These are phyloP conservation scores for Coemansia sp. DNA, from an alignment of 192 early-diverging fungal genomes.

Conservation along the genomic window DNA sequence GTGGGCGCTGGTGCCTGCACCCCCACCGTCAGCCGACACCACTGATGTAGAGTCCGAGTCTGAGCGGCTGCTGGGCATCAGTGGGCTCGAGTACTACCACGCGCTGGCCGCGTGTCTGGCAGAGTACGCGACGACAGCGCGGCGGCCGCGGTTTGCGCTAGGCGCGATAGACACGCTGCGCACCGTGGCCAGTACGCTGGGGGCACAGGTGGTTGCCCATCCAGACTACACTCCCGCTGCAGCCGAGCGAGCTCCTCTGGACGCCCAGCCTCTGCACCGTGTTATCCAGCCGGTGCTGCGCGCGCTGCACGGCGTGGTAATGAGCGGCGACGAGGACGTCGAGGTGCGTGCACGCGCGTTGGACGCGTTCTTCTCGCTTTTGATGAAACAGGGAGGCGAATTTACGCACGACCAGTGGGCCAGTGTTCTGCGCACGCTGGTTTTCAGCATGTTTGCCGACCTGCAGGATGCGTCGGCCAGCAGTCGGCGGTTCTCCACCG, in stretches of 20 bases:
- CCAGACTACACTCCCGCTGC: conserved; percentile 2
- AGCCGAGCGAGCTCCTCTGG: conserved; percentile 22
- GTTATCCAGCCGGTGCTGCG: conserved; percentile 89
- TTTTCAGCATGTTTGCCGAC: conserved; percentile 91
- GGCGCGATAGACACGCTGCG: conserved; percentile 45
- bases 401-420: conserved; percentile 83
- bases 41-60: not conserved
- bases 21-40: not conserved
- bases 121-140: conserved; percentile 31
- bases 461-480: conserved; percentile 57
- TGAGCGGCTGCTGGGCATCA: not conserved
- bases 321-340: conserved; percentile 85
- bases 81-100: conserved; percentile 47
- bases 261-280: conserved; percentile 62
- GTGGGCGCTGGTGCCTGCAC: conserved; percentile 22
- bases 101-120: conserved; percentile 46
- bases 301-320: conserved; percentile 83
- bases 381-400: conserved; percentile 70
- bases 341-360: conserved; percentile 88
- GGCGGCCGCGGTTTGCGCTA: conserved; percentile 38
- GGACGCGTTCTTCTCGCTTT: conserved; percentile 78
- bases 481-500: conserved; percentile 62
- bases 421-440: conserved; percentile 72
- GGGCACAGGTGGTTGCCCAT: conserved; percentile 29
- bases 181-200: conserved; percentile 18